These are phyloP conservation scores for Vitis amurensis DNA, from an alignment of 164 flowering plant genomes.

Conservation along the genomic window DNA sequence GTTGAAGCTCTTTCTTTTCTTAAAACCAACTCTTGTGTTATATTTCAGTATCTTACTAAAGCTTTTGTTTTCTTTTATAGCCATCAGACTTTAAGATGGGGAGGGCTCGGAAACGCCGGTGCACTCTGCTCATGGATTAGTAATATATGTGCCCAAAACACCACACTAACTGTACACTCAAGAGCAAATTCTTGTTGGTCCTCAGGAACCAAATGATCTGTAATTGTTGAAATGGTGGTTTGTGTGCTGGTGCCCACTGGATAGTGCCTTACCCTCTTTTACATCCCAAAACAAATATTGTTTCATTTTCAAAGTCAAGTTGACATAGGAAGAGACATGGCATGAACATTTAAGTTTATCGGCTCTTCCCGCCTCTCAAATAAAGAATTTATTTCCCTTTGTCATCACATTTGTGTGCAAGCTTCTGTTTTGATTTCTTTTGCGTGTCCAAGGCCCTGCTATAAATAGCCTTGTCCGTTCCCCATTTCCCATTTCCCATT, in stretches of 20 bases:
- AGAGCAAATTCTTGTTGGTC: constrained; percentile 4
- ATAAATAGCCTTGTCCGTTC: too few relatives aligned
- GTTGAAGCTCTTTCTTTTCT: too few relatives aligned
- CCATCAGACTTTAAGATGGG: constrained; percentile 30
- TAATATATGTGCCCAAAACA: background rate
- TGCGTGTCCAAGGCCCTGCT: too few relatives aligned
- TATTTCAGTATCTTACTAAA: background rate
- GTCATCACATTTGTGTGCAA: too few relatives aligned
- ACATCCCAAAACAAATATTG: background rate
- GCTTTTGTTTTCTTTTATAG: constrained; percentile 30
- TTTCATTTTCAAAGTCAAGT: background rate
- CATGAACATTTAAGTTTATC: background rate
- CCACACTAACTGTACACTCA: background rate
- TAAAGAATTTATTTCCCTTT: background rate
- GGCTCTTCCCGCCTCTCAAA: background rate
- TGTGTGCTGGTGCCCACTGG: background rate
- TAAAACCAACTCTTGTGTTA: background rate
- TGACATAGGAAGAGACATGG: background rate
- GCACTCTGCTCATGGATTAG: constrained; percentile 41
- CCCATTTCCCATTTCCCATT: too few relatives aligned
- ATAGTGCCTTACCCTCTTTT: background rate
- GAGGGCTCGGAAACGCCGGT: constrained; percentile 29
- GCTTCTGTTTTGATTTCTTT: too few relatives aligned
- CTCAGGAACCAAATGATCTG: background rate
- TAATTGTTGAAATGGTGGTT: constrained; percentile 2